phyloP scores from a whole-genome alignment of 2,329 filamentous ascomycete species.

The Calonectria crousiana region DNA sequence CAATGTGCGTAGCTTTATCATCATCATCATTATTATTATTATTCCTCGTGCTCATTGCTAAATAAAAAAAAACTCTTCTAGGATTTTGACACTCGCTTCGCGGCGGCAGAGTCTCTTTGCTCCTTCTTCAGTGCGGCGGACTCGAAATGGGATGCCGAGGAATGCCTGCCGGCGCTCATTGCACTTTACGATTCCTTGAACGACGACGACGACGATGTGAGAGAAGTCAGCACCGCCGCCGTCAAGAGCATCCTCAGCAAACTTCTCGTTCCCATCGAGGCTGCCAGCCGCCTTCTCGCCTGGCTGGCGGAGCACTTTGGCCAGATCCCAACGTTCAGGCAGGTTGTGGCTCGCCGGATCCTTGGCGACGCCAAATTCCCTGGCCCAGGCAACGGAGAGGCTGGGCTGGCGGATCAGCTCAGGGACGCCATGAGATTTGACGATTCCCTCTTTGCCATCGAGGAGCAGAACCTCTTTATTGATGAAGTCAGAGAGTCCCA shows the following conservation, averaged over 20 bases:
- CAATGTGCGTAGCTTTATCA: conserved; percentile 53
- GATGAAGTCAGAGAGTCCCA: conserved; percentile 82
- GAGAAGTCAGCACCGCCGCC: conserved; percentile 71
- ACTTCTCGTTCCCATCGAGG: conserved; percentile 61
- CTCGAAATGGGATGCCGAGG: conserved; percentile 40
- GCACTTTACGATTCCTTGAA: conserved; percentile 81
- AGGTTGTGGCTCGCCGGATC: conserved; percentile 58
- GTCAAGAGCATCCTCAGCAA: conserved; percentile 60
- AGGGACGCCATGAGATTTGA: conserved; percentile 64
- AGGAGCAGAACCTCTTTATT: conserved; percentile 95
- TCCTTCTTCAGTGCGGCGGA: conserved; percentile 58
- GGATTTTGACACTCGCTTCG: conserved; percentile 75
- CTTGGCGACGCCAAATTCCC: conserved; percentile 39
- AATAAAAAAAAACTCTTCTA: conserved; percentile 42
- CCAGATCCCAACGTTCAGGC: conserved; percentile 51
- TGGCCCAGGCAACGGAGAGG: conserved; percentile 25
- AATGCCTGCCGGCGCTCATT: conserved; percentile 69
- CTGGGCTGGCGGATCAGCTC: conserved; percentile 54
- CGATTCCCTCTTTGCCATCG: conserved; percentile 82
- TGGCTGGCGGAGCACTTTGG: conserved; percentile 56
- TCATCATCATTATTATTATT: too few relatives aligned
- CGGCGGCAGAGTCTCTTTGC: conserved; percentile 67
- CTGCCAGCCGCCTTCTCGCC: conserved; percentile 58
- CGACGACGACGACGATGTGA: conserved; percentile 93
- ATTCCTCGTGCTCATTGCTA: not conserved